Evolutionary conservation across 2,329 filamentous ascomycete species (phyloP).

Genomic region (Sarocladium strictum): DNA sequence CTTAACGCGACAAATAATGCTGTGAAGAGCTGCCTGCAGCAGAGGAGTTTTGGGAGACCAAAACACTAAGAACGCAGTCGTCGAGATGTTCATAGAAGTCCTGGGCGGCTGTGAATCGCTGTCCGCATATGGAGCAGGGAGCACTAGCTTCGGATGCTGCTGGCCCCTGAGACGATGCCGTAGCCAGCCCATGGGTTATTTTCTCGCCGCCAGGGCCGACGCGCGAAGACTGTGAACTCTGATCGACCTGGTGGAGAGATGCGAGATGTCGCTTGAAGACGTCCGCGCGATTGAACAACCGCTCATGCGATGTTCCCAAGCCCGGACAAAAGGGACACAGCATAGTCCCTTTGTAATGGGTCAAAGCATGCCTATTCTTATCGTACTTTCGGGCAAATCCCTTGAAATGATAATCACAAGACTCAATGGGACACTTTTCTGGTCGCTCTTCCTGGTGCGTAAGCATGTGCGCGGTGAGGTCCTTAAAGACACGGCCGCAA

Average conservation of each 20-base stretch:
- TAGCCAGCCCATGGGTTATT: conserved; percentile 10
- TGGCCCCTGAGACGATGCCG: conserved; percentile 9
- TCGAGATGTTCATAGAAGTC: conserved; percentile 97
- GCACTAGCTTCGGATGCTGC: conserved; percentile 10
- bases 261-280: conserved; percentile 96
- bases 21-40: not conserved
- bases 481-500: conserved; percentile 55
- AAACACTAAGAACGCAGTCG: conserved; percentile 54
- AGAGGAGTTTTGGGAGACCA: conserved; percentile 35
- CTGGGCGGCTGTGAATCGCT: conserved; percentile 74
- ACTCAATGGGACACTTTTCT: conserved; percentile 91
- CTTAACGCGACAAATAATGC: not conserved
- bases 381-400: conserved; percentile 97
- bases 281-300: conserved; percentile 93
- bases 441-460: conserved; percentile 91
- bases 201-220: conserved; percentile 51
- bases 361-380: conserved; percentile 93
- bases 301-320: conserved; percentile 79
- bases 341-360: conserved; percentile 98
- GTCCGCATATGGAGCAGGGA: conserved; percentile 85
- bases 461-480: conserved; percentile 82
- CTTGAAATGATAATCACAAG: conserved; percentile 89
- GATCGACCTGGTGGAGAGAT: conserved; percentile 88
- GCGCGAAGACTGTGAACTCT: conserved; percentile 84
- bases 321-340: conserved; percentile 94